A percentile compares a stretch with the other conserved stretches of the same genome.
These are phyloP conservation scores for Petunia secreta DNA, from an alignment of 257 asterid species.

Conservation along the genomic window DNA sequence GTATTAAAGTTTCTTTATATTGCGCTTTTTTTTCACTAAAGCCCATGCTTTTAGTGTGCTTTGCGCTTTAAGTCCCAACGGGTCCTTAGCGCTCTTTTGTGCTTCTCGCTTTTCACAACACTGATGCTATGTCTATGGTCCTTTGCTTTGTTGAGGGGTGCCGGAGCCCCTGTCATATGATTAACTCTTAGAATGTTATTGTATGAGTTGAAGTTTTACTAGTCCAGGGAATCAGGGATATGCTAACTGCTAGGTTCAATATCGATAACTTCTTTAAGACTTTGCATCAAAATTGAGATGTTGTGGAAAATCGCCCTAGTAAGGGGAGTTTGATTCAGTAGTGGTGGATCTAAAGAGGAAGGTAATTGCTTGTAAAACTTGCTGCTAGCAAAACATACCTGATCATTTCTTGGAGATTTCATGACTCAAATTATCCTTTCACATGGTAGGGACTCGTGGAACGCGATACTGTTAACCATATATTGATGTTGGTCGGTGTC, in stretches of 20 bases:
- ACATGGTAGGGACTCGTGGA: not conserved
- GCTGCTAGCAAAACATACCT: no score
- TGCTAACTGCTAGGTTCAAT: not conserved
- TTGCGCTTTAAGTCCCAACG: no score
- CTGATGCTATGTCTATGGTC: not conserved
- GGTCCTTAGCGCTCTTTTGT: no score
- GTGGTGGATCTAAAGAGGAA: not conserved
- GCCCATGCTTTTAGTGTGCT: no score
- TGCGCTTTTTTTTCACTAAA: no score
- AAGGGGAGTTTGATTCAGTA: not conserved
- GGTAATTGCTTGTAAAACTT: not conserved
- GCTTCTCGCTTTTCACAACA: no score
- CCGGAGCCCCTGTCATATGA: not conserved
- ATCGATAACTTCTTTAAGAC: no score
- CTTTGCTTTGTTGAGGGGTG: not conserved
- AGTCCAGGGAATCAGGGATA: not conserved
- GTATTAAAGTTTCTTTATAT: no score
- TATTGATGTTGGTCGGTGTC: not conserved
- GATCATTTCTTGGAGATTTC: not conserved
- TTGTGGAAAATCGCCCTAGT: not conserved
- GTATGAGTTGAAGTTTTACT: not conserved
- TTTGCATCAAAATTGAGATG: not conserved
- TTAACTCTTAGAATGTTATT: not conserved
- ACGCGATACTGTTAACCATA: not conserved
- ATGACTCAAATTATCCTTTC: not conserved